Percentiles rank a stretch among this genome's conserved stretches.
Conservation (phyloP, 2,329 filamentous ascomycete species). For the Trichophyton schoenleinii region DNA sequence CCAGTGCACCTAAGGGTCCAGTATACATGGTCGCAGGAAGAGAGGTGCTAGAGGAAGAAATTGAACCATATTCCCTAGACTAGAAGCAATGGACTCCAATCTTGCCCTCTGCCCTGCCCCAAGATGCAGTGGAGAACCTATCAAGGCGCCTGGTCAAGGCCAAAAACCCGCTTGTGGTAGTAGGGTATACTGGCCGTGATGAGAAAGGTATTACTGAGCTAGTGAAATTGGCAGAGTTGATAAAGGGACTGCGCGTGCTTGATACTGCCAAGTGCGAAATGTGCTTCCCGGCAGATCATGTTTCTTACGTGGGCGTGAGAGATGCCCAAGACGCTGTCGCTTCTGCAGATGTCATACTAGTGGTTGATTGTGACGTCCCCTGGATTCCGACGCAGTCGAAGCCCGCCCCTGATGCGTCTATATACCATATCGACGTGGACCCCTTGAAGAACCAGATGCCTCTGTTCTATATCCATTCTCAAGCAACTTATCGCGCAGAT, state of each 20-base stretch:
- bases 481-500: slow-evolving; percentile 55
- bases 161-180: slow-evolving; percentile 38
- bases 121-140: slow-evolving; percentile 34
- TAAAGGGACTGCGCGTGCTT: slow-evolving; percentile 39
- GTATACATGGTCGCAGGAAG: slow-evolving; percentile 67
- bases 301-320: slow-evolving; percentile 54
- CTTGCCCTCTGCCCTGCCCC: slow-evolving; percentile 50
- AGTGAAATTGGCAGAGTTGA: slow-evolving; percentile 35
- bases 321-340: slow-evolving; percentile 65
- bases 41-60: slow-evolving; percentile 77
- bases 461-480: slow-evolving; percentile 56
- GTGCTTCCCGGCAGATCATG: slow-evolving; percentile 37
- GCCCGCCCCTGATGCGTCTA: slow-evolving; percentile 43
- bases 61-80: slow-evolving; percentile 56
- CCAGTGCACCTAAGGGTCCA: slow-evolving; percentile 61
- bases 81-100: slow-evolving; percentile 60
- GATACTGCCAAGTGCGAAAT: slow-evolving; percentile 43
- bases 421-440: slow-evolving; percentile 55
- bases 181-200: slow-evolving; percentile 40
- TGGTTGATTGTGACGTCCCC: slow-evolving; percentile 81
- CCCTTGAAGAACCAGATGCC: slow-evolving; percentile 62
- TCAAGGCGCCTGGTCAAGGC: slow-evolving; percentile 34
- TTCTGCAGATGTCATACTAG: slow-evolving; percentile 69
- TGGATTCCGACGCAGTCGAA: slow-evolving; percentile 74
- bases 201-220: slow-evolving; percentile 32